Conservation (phyloP, 108 stramenopile genomes). For the Nitzschia sp. region DNA sequence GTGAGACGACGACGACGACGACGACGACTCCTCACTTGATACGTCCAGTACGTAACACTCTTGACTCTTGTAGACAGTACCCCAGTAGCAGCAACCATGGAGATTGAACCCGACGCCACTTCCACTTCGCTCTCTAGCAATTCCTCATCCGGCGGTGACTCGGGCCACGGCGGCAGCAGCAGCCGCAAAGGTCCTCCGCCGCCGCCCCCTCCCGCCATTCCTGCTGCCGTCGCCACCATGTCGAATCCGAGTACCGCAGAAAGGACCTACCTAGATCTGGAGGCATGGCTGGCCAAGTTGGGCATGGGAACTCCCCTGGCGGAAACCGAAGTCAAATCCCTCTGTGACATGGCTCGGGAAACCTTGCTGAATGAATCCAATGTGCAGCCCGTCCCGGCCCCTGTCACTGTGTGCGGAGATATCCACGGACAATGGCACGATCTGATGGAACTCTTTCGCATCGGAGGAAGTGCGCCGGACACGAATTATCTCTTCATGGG, state of each 20-base stretch:
- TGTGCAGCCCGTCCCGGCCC: conserved; percentile 88
- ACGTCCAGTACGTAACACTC: no score
- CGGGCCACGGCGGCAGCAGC: neutral
- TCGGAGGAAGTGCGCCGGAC: conserved; percentile 94
- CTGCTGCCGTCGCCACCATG: conserved; percentile 6
- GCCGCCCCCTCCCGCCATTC: conserved; percentile 14
- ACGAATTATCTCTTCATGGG: conserved; percentile 99
- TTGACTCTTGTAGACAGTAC: no score
- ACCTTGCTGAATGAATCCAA: conserved; percentile 84
- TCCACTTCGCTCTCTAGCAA: conserved; percentile 41
- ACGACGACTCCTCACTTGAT: no score
- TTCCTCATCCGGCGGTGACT: conserved; percentile 5
- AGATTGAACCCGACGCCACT: conserved; percentile 39
- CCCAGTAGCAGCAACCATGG: no score
- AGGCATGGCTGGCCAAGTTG: conserved; percentile 85
- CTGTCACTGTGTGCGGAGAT: conserved; percentile 92
- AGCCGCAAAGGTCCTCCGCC: neutral
- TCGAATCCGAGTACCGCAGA: conserved; percentile 25
- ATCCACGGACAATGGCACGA: conserved; percentile 95
- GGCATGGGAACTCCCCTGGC: conserved; percentile 81
- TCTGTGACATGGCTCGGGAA: conserved; percentile 86
- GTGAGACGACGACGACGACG: no score
- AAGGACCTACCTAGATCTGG: conserved; percentile 64
- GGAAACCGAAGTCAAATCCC: conserved; percentile 80
- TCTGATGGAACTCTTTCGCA: conserved; percentile 90